Base-by-base conservation (phyloP, 2,329 filamentous ascomycete species). In the Pseudopithomyces chartarum region DNA sequence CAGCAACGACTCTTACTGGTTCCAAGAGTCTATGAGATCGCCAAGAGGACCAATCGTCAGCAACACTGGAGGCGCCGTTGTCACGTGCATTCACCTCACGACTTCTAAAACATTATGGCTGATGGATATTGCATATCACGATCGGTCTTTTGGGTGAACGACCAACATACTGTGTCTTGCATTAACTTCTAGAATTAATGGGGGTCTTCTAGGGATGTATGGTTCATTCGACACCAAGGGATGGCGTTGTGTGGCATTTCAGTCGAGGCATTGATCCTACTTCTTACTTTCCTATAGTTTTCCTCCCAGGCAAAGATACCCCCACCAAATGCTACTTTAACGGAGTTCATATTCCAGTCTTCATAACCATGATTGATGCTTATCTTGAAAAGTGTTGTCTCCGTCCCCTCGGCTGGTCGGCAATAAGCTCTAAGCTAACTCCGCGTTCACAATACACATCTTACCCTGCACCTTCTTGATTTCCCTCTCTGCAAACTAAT, bases 291-390 rank as follows among this genome's bases (percentile, higher is more conserved):
- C 4, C n/a, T 6, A n/a, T 45, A 8, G 48, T 10, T 15, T 23
- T 49, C 11, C 33, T 46, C 40, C 17, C 20, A 17, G 33, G 23
- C 20, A 53, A 49, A 49, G 50, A 57, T 57, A 57, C 55, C 55
- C 55, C 44, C 8, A 10, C 20, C 12, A 32, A 6, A 11, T 13
- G 36, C 33, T 15, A 19, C 12, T 34, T 20, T 23, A 26, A 39
- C 26, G 26, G 36, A 47, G 3, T 47, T 43, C 44, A 29, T 6
- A 53, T 46, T 46, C 22, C 43, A 32, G 12, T 40, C 19, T 15
- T 29, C 20, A 39, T 2, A 26, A 7, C 40, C 26, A 23, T 22
- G 19, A 15, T n/a, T 5, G 8, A 26, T 26, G 6, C 15, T 22
- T 15, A 23, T 12, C 19, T 43, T 2, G 8, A 22, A 42, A 22